Base-by-base conservation (phyloP, 495 filamentous ascomycete genomes). In the Talaromyces ruber region DNA sequence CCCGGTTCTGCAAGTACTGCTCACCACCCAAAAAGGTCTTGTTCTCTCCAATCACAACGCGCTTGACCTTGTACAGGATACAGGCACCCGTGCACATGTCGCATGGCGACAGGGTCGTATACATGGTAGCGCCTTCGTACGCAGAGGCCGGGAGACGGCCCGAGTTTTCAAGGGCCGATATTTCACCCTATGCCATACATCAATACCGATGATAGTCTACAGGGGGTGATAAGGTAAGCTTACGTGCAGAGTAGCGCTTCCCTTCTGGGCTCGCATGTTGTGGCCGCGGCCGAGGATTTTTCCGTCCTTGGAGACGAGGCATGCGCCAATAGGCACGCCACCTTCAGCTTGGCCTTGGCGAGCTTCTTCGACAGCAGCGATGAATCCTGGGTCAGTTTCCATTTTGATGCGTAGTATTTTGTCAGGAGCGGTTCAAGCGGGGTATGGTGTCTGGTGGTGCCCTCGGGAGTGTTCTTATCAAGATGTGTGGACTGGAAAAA, bases 81-180 rank as follows among this genome's bases (percentile, higher is more conserved):
- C 88, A 91, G 4, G 91, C 90, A 25, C 90, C 90, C 14, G 90
- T 88, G 79, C 89, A 93, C 90, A 94, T 94, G 70, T 92, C 87
- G 70, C 91, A 96, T 0, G 90, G 91, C 14, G 90, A 93, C 4
- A 95, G 76, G 2, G 91, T 93, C 8, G 90, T 94, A 73, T 90
- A 94, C 87, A 94, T 92, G 4, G 91, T 94, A 47, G 85, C 79
- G 47, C 88, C 87, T 65, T 79, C 74, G 72, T 93, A 94, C 21
- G 83, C 82, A 1, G 81, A 82, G 12, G 87, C 88, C 39, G 87
- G 84, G 43, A 92, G 81, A 59, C 89, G 86, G 43, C 91, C 90
- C 0, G 89, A 86, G 71, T 88, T 88, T 62, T 92, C 88, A 45
- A 96, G 80, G 9, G 88, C 85, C 11, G 91, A 85, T 56, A 90